phyloP scores from a whole-genome alignment of 2,329 filamentous ascomycete species.

The Chaetomiaceae sp. region DNA sequence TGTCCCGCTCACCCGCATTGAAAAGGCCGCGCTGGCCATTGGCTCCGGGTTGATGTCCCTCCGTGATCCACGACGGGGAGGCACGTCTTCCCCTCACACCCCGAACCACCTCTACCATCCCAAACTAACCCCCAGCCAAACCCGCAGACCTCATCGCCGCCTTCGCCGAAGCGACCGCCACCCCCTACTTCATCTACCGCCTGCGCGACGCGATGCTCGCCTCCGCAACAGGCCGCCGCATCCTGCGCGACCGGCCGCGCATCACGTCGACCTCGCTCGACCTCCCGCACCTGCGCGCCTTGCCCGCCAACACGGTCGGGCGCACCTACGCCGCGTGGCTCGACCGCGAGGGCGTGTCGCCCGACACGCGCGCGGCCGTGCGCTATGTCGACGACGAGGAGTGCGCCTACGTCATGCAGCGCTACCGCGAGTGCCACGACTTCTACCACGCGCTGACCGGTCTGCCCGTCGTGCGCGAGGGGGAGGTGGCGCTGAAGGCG shows the following conservation, averaged over 20 bases:
- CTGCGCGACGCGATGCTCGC: slow-evolving; percentile 89
- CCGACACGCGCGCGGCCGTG: slow-evolving; percentile 77
- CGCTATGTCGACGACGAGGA: slow-evolving; percentile 92
- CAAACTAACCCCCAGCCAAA: not conserved
- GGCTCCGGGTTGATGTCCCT: slow-evolving; percentile 59
- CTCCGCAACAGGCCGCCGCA: slow-evolving; percentile 75
- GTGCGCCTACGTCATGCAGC: slow-evolving; percentile 97
- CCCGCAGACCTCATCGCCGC: slow-evolving; percentile 75
- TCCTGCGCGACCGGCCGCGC: slow-evolving; percentile 82
- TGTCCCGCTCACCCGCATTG: slow-evolving; percentile 74
- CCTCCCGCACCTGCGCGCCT: slow-evolving; percentile 61
- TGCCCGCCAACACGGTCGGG: slow-evolving; percentile 71
- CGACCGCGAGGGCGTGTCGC: slow-evolving; percentile 87
- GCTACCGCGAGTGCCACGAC: slow-evolving; percentile 95
- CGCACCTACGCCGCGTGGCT: slow-evolving; percentile 82
- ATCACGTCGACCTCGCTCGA: slow-evolving; percentile 70
- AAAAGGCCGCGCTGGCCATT: slow-evolving; percentile 65
- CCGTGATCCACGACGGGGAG: slow-evolving; percentile 72
- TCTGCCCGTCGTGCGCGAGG: slow-evolving; percentile 84
- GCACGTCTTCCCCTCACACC: slow-evolving; percentile 35
- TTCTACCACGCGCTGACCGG: slow-evolving; percentile 96
- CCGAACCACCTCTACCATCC: not conserved
- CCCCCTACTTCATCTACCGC: slow-evolving; percentile 89
- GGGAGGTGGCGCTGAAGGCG: slow-evolving; percentile 93
- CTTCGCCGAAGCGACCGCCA: slow-evolving; percentile 89